phyloP scores from a whole-genome alignment of 805 yeast species.

The Kuraishia floccosa region DNA sequence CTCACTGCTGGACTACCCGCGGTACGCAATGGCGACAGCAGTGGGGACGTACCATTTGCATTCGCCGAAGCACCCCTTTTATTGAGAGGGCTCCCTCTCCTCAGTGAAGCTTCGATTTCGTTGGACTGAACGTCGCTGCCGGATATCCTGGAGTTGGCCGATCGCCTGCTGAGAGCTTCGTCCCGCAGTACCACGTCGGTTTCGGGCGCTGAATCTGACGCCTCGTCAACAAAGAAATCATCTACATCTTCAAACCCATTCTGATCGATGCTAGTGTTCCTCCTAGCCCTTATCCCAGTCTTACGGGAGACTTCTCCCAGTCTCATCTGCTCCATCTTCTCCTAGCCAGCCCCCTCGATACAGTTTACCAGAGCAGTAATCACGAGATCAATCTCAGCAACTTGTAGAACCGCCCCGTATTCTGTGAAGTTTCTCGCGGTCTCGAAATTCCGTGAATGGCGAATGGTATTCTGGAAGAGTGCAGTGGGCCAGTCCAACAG shows the following conservation, averaged over 20 bases:
- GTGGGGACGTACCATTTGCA: neutral
- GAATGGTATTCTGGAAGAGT: too few relatives aligned
- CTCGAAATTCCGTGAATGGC: too few relatives aligned
- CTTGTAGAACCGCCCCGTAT: too few relatives aligned
- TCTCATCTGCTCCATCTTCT: constrained; percentile 32
- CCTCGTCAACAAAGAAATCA: constrained; percentile 45
- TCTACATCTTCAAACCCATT: constrained; percentile 60
- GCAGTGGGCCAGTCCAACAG: too few relatives aligned
- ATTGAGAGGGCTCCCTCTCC: constrained; percentile 1
- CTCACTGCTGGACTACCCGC: neutral
- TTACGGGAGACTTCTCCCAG: constrained; percentile 56
- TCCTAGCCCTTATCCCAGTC: constrained; percentile 44
- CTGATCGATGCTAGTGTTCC: constrained; percentile 37
- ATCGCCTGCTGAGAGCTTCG: neutral
- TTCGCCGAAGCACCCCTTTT: neutral
- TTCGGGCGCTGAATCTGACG: constrained; percentile 21
- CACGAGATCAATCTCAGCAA: too few relatives aligned
- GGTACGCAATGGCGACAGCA: constrained; percentile 2
- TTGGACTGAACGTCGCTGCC: constrained; percentile 1
- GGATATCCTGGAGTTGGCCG: too few relatives aligned
- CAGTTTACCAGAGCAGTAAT: too few relatives aligned
- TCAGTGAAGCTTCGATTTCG: neutral
- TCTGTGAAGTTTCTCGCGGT: too few relatives aligned
- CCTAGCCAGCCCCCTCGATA: too few relatives aligned
- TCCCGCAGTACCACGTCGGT: neutral